A percentile compares a stretch with the other conserved stretches of the same genome.
phyloP scores from a whole-genome alignment of 2,329 filamentous ascomycete genomes.

The Trichocomaceae sp. region DNA sequence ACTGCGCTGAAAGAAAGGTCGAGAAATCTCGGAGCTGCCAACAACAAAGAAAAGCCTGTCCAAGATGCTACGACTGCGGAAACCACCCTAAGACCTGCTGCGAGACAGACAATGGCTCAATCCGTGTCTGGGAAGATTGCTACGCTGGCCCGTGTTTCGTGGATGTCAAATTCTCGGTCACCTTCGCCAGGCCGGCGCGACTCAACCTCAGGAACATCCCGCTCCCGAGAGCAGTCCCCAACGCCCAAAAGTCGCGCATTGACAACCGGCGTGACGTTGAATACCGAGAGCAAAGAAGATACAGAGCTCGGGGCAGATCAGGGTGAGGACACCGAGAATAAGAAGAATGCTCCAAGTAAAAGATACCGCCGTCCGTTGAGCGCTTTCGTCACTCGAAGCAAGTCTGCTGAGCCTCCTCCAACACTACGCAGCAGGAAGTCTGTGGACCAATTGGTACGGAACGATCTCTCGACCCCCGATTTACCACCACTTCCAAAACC shows the following conservation, averaged over 20 bases:
- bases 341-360: slow-evolving; percentile 30
- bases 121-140: slow-evolving; percentile 47
- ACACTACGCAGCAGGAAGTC: slow-evolving; percentile 39
- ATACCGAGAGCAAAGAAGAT: slow-evolving; percentile 17
- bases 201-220: slow-evolving; percentile 19
- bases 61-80: slow-evolving; percentile 1
- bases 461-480: slow-evolving; percentile 3
- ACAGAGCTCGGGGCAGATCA: slow-evolving; percentile 13
- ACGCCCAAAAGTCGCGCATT: slow-evolving; percentile 12
- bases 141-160: slow-evolving; percentile 47
- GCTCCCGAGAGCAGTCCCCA: slow-evolving; percentile 25
- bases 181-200: slow-evolving; percentile 7
- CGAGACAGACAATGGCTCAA: slow-evolving; percentile 36
- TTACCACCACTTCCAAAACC: slow-evolving; percentile 37
- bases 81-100: background rate
- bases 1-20: slow-evolving; percentile 1
- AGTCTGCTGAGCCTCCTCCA: slow-evolving; percentile 34
- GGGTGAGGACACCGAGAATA: slow-evolving; percentile 20
- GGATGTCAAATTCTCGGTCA: slow-evolving; percentile 34
- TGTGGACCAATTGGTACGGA: slow-evolving; percentile 39
- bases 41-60: slow-evolving; percentile 1
- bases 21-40: background rate
- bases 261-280: slow-evolving; percentile 6
- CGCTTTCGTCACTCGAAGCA: slow-evolving; percentile 31
- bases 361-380: slow-evolving; percentile 36